Conservation (phyloP, 345 rosid genomes). For the Atalantia buxifolia region DNA sequence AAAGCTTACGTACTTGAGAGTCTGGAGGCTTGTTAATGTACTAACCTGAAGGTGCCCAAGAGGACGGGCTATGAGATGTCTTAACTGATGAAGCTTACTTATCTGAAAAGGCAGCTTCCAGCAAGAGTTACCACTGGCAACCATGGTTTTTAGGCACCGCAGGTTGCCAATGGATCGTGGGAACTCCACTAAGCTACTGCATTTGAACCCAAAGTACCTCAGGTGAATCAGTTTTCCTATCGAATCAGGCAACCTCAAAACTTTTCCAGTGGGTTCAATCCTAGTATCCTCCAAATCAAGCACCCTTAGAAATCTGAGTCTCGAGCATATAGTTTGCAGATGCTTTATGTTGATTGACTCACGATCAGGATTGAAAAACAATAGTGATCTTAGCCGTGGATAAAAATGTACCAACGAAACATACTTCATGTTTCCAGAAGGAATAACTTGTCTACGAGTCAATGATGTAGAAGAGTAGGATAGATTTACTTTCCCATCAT, state of each 20-base stretch:
- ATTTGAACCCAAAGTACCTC: slow-evolving; percentile 22
- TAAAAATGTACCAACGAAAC: neutral
- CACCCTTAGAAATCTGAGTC: slow-evolving; percentile 11
- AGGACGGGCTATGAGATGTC: neutral
- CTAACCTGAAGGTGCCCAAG: neutral
- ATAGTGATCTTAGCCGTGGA: slow-evolving; percentile 12
- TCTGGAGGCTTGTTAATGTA: neutral
- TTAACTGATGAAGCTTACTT: neutral
- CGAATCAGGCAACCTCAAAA: slow-evolving; percentile 12
- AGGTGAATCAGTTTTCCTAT: slow-evolving; percentile 21
- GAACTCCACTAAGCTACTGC: slow-evolving; percentile 11
- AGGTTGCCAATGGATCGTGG: slow-evolving; percentile 16
- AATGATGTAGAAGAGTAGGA: slow-evolving; percentile 2
- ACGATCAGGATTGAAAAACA: slow-evolving; percentile 11
- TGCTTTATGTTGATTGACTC: neutral
- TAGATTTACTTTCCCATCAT: neutral
- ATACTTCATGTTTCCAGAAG: neutral
- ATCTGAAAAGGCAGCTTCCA: neutral
- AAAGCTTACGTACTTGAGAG: neutral
- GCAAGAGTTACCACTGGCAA: neutral
- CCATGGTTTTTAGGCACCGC: slow-evolving; percentile 1
- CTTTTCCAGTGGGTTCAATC: neutral
- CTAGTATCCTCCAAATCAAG: slow-evolving; percentile 24
- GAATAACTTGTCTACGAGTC: neutral
- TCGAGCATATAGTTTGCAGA: neutral